These are phyloP conservation scores for Yamadazyma triangularis DNA, from an alignment of 1,139 yeast species.

Conservation along the genomic window DNA sequence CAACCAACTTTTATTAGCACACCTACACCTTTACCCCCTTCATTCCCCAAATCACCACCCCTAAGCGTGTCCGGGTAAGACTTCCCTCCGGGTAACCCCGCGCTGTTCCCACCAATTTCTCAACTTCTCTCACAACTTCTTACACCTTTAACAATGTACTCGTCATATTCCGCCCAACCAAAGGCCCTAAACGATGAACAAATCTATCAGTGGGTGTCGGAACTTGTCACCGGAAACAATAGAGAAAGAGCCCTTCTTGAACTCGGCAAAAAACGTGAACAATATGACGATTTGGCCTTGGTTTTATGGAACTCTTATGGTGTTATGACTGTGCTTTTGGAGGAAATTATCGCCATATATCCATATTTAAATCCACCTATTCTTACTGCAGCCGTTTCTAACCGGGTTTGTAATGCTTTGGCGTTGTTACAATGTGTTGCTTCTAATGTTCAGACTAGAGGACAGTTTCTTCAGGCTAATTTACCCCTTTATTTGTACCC, in stretches of 20 bases:
- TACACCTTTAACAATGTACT: no score
- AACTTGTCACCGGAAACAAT: constrained; percentile 82
- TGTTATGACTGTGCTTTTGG: constrained; percentile 86
- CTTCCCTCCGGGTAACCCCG: no score
- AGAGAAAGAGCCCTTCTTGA: constrained; percentile 90
- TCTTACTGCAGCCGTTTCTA: constrained; percentile 80
- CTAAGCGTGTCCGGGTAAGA: no score
- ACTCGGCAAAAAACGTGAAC: constrained; percentile 90
- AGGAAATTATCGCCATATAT: constrained; percentile 86
- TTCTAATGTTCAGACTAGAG: constrained; percentile 86
- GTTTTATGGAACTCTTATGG: constrained; percentile 96
- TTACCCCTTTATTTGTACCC: constrained; percentile 91
- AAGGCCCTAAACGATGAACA: constrained; percentile 80
- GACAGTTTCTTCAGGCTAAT: constrained; percentile 80
- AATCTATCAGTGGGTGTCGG: constrained; percentile 87
- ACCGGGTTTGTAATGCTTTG: constrained; percentile 91
- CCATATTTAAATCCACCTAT: constrained; percentile 87
- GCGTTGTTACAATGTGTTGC: constrained; percentile 96
- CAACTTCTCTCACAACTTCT: no score
- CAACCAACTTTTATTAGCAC: no score
- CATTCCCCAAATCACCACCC: no score
- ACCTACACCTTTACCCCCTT: no score
- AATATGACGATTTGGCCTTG: constrained; percentile 87
- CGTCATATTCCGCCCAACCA: no score
- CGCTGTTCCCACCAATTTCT: no score